Conservation (phyloP, 2,329 filamentous ascomycete genomes). For the Coniochaeta sp. region DNA sequence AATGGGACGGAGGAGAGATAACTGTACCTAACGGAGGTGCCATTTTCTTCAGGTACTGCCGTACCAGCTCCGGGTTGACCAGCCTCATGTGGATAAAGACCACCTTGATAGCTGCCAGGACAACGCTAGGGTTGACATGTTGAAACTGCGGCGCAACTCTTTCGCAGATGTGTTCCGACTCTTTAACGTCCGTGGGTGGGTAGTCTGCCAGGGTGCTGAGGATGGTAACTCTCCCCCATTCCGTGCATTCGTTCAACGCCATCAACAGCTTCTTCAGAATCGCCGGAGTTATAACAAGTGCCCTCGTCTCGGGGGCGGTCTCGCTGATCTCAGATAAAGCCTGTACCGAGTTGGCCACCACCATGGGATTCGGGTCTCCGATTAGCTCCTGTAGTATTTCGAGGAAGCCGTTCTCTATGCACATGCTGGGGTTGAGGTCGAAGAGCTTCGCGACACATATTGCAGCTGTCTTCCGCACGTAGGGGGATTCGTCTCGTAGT, state of each 20-base stretch:
- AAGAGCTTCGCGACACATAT: slow-evolving; percentile 98
- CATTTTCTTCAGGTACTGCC: slow-evolving; percentile 96
- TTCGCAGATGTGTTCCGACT: slow-evolving; percentile 97
- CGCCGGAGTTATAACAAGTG: slow-evolving; percentile 71
- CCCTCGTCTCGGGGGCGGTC: slow-evolving; percentile 81
- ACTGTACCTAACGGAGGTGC: slow-evolving; percentile 77
- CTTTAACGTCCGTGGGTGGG: slow-evolving; percentile 78
- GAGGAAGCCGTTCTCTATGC: slow-evolving; percentile 92
- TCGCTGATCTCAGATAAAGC: slow-evolving; percentile 88
- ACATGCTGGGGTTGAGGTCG: slow-evolving; percentile 86
- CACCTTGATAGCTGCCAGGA: slow-evolving; percentile 93
- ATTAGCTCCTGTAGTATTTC: slow-evolving; percentile 93
- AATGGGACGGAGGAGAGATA: neutral
- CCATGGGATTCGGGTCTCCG: slow-evolving; percentile 97
- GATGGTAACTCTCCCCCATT: slow-evolving; percentile 96
- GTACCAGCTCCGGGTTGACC: slow-evolving; percentile 68
- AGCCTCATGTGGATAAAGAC: slow-evolving; percentile 95
- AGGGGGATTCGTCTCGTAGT: slow-evolving; percentile 91
- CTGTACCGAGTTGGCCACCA: slow-evolving; percentile 94
- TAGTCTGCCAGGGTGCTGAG: slow-evolving; percentile 86
- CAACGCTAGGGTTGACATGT: slow-evolving; percentile 95
- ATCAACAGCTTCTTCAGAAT: slow-evolving; percentile 93
- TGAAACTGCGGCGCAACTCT: slow-evolving; percentile 94
- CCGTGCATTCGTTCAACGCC: slow-evolving; percentile 95
- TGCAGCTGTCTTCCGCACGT: slow-evolving; percentile 95